Evolutionary conservation across 78 protist genomes (phyloP).

Genomic region (Andalucia godoyi): DNA sequence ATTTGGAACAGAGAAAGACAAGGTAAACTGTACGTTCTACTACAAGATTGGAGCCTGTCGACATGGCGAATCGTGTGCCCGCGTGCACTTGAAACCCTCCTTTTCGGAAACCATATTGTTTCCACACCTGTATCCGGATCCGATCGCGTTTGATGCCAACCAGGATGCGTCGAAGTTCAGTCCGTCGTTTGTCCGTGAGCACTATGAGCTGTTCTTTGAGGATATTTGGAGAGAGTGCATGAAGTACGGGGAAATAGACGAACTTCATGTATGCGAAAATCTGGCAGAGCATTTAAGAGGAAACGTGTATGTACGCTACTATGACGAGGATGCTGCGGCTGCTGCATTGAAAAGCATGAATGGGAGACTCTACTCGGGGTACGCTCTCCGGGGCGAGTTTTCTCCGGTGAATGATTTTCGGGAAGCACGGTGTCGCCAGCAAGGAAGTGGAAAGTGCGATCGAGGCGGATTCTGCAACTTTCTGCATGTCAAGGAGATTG

Average conservation of each 20-base stretch:
- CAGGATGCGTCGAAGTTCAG: slow-evolving; percentile 6
- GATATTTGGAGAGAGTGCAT: slow-evolving; percentile 36
- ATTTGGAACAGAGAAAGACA: slow-evolving; percentile 67
- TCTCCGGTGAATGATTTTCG: slow-evolving; percentile 97
- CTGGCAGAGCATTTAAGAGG: slow-evolving; percentile 93
- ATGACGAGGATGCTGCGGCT: slow-evolving; percentile 78
- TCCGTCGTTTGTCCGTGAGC: slow-evolving; percentile 36
- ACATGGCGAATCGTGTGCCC: slow-evolving; percentile 95
- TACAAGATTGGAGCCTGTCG: slow-evolving; percentile 97
- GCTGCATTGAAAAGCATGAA: slow-evolving; percentile 55
- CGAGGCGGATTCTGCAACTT: slow-evolving; percentile 96
- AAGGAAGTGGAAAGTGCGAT: slow-evolving; percentile 67
- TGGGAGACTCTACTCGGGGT: slow-evolving; percentile 77
- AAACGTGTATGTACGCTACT: slow-evolving; percentile 87
- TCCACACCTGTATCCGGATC: slow-evolving; percentile 69
- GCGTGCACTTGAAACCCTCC: slow-evolving; percentile 86
- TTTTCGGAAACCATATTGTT: slow-evolving; percentile 76
- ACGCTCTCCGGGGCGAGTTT: slow-evolving; percentile 81
- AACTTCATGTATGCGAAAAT: slow-evolving; percentile 80
- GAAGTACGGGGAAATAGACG: slow-evolving; percentile 69
- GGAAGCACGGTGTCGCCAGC: slow-evolving; percentile 91
- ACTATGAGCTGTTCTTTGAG: slow-evolving; percentile 82
- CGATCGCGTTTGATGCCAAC: neutral
- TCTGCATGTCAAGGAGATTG: slow-evolving; percentile 79
- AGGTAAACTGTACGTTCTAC: slow-evolving; percentile 88